These are phyloP conservation scores for Rhypophila decipiens DNA, from an alignment of 495 filamentous ascomycete species.

Conservation along the genomic window DNA sequence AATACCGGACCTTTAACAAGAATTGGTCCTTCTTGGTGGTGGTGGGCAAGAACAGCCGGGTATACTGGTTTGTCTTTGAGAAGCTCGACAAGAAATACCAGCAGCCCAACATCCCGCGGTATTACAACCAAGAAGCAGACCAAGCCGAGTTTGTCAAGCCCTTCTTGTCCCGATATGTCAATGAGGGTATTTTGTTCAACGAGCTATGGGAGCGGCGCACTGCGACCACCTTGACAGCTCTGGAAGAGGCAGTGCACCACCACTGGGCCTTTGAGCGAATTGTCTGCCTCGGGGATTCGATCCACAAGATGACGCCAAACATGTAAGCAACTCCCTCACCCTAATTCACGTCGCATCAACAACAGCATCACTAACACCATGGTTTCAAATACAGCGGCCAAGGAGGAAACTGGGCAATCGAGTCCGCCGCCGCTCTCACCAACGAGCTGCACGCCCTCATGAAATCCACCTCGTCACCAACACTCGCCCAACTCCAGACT, in stretches of 20 bases:
- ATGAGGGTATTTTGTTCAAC: conserved; percentile 20
- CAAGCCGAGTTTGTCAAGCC: conserved; percentile 21
- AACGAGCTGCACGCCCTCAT: conserved; percentile 6
- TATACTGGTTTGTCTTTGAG: conserved; percentile 34
- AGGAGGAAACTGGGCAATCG: conserved; percentile 20
- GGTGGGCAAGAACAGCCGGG: conserved; percentile 5
- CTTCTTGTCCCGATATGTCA: conserved; percentile 20
- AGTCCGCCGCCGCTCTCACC: conserved; percentile 15
- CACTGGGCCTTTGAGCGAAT: conserved; percentile 41
- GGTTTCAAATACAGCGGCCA: no score
- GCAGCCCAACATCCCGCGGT: conserved; percentile 17
- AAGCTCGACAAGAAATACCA: conserved; percentile 5
- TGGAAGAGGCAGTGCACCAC: conserved; percentile 37
- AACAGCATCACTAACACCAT: no score
- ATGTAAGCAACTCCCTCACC: no score
- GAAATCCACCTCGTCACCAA: conserved; percentile 1
- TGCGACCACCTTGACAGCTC: conserved; percentile 13
- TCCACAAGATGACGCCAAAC: conserved; percentile 39
- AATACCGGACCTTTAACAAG: conserved; percentile 2
- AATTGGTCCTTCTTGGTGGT: conserved; percentile 14
- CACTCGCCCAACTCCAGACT: conserved; percentile 3
- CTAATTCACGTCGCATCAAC: no score
- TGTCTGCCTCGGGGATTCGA: conserved; percentile 46
- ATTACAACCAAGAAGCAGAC: conserved; percentile 28
- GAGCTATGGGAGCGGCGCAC: conserved; percentile 24